A percentile compares a stretch with the other conserved stretches of the same genome.
phyloP scores from a whole-genome alignment of 106 monocot genomes.

The Triglochin maritima region DNA sequence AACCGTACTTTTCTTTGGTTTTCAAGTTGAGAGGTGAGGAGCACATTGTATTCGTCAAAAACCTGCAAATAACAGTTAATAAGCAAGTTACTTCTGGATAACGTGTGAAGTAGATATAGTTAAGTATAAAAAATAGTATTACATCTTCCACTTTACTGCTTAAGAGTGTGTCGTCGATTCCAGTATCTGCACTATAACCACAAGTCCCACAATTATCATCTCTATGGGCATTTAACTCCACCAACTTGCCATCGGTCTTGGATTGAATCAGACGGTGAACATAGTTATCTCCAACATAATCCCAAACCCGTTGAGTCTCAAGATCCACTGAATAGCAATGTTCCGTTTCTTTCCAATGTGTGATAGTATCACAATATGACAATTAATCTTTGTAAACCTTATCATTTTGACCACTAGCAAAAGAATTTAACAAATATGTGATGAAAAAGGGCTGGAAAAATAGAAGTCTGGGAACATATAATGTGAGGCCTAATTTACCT shows the following conservation, averaged over 20 bases:
- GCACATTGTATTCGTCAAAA: slow-evolving; percentile 77
- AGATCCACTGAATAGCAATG: slow-evolving; percentile 92
- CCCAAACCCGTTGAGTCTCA: slow-evolving; percentile 81
- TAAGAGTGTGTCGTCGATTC: slow-evolving; percentile 48
- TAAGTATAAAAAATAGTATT: slow-evolving; percentile 12
- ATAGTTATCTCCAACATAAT: slow-evolving; percentile 95
- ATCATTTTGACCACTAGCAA: background rate
- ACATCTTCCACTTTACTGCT: slow-evolving; percentile 90
- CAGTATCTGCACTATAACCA: slow-evolving; percentile 40
- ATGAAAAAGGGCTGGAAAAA: background rate
- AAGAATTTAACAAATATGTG: background rate
- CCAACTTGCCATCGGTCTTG: slow-evolving; percentile 89
- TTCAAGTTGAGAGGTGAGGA: slow-evolving; percentile 80
- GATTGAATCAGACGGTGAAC: slow-evolving; percentile 92
- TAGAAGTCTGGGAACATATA: background rate
- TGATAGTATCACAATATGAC: too few species aligned
- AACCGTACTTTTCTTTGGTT: too few species aligned
- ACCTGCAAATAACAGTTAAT: slow-evolving; percentile 29
- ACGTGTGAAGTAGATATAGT: background rate
- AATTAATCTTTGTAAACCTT: background rate
- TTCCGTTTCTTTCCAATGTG: slow-evolving; percentile 93
- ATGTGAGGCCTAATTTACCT: slow-evolving; percentile 31
- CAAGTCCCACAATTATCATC: slow-evolving; percentile 39
- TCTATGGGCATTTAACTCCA: slow-evolving; percentile 59
- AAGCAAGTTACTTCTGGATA: background rate